Evolutionary conservation across 805 yeast genomes (phyloP), one percentile per base, ranked within the genome.

Genomic region (Ogataea parapolymorpha): DNA sequence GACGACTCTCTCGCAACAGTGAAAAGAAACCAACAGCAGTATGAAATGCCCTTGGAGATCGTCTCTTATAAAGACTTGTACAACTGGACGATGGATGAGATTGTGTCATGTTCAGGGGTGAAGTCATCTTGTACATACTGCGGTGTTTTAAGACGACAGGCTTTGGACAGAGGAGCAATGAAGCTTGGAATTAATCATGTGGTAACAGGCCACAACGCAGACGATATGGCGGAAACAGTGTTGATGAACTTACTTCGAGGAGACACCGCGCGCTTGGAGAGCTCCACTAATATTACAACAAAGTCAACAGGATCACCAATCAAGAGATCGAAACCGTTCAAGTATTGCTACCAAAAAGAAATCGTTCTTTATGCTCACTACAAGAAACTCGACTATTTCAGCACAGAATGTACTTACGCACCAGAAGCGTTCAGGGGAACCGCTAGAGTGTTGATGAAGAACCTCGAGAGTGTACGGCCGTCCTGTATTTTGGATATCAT

Each of bases 361-460:
- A 93, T 93, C 52, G 99, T 93, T 16, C 71, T 93, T 13, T 93
- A 93, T 65, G 99, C 99, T 2, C 99, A 93, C 59, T 93, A 89
- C 67, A 90, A 87, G 63, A 85, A 89, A 56, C 70, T 93, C 37
- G 99, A 93, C 65, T 93, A 93, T 59, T 93, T 93, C 61, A 85
- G 95, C 8, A 93, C 99, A 0, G 99, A 93, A 58, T 93, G 99
- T 61, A 83, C 96, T 0, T 93, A 93, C 66, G 96, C 99, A 0
- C 98, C 99, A 2, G 99, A 93, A 61, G 98, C 99, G 0, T 93
- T 93, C 57, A 72, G 99, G 51, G 99, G 99, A 14, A 93, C 98
- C 0, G 96, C 99, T 0, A 75, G 99, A 58, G 88, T 89, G 44
- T 70, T 93, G 20, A 80, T 93, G 72, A 93, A 93, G 64, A 85